phyloP scores from a whole-genome alignment of 2,329 filamentous ascomycete species.

The Aureobasidium subglaciale region DNA sequence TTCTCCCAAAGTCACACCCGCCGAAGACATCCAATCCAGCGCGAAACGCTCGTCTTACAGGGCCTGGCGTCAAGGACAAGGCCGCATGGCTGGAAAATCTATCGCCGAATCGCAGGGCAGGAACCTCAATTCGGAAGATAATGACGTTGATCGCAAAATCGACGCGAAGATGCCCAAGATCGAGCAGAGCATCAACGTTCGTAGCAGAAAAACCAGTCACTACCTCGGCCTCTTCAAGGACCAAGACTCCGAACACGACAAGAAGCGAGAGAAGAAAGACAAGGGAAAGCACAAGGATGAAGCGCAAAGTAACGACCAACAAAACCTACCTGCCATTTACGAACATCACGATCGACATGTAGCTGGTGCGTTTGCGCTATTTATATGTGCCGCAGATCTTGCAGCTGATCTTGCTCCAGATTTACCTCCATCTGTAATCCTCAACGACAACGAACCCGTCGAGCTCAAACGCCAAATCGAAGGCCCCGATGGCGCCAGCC shows the following conservation, averaged over 20 bases:
- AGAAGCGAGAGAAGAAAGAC: slow-evolving; percentile 35
- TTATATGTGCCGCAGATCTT: background rate
- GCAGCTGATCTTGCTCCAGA: background rate
- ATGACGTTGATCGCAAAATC: slow-evolving; percentile 54
- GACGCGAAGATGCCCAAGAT: slow-evolving; percentile 55
- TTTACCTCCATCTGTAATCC: background rate
- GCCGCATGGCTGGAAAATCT: slow-evolving; percentile 33
- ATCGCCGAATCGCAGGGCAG: slow-evolving; percentile 30
- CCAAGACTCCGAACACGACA: slow-evolving; percentile 48
- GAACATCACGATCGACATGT: background rate
- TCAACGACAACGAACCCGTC: background rate
- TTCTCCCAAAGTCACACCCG: background rate
- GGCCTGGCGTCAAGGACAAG: slow-evolving; percentile 44
- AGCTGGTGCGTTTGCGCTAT: background rate
- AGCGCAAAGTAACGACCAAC: background rate
- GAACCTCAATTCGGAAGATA: slow-evolving; percentile 33
- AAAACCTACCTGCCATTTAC: background rate
- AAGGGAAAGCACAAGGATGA: slow-evolving; percentile 3
- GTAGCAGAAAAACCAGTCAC: slow-evolving; percentile 60
- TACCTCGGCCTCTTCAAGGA: slow-evolving; percentile 60
- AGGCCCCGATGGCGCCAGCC: background rate
- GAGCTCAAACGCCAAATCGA: background rate
- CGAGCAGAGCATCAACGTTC: slow-evolving; percentile 47
- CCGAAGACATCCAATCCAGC: slow-evolving; percentile 22
- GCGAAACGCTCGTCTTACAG: slow-evolving; percentile 41